Base-by-base conservation (phyloP, 805 yeast genomes). In the Candida corydali region DNA sequence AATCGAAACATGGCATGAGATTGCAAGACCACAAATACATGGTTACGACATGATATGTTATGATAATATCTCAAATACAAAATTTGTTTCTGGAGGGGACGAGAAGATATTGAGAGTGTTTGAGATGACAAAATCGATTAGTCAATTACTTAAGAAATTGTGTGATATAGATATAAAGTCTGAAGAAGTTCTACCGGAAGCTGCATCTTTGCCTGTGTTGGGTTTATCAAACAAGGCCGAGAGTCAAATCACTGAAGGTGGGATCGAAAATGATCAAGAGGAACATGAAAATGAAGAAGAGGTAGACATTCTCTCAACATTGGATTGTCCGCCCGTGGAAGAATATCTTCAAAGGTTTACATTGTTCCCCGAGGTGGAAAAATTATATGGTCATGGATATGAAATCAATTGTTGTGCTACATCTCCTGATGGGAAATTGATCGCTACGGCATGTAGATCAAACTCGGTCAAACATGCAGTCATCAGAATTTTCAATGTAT, bases 1-100 rank as follows among this genome's bases (percentile, higher is more conserved):
- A 5, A 39, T 46, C 0, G 34, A 30, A 2, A 67, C 80, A 1
- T 88, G 96, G 95, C 82, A 82, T 54, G 99, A 93, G 57, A 82
- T 93, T 58, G 86, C 96, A 1, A 75, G 99, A 48, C 98, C 98
- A 0, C 99, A 93, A 59, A 93, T 93, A 44, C 99, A 93, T 58
- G 99, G 99, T 7, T 93, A 87, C 55, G 98, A 93, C 54, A 88
- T 93, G 97, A 72, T 86, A 26, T 80, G 95, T 46, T 67, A 85
- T 6, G 76, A 80, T 26, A 69, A 82, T 9, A 58, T 93, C 10
- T 60, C 75, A 12, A 60, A 69, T 34, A 69, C 83, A 1, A 65
- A 74, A 44, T 91, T 86, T 63, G 84, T 89, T 3, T 86, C 96
- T 37, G 98, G 89, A 11, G 98, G 97, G 32, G 99, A 94, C 54